A percentile compares a stretch with the other conserved stretches of the same genome.
Evolutionary conservation across 306 rosid genomes (phyloP).

Genomic region (Cucurbita ficifolia): DNA sequence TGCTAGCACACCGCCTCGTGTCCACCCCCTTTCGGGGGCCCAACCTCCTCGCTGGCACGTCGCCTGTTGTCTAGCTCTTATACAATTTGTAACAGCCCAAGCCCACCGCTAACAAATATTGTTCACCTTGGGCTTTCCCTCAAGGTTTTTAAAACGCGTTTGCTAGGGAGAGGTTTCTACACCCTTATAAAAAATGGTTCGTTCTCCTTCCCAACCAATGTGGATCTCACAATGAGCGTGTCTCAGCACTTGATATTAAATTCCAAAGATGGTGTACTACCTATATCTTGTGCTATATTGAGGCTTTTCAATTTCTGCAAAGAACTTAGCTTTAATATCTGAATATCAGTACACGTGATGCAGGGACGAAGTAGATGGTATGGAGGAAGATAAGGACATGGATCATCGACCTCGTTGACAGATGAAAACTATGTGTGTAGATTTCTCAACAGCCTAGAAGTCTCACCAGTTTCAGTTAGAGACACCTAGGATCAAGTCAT

Average conservation of each 20-base stretch:
- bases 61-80: too few species aligned
- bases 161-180: too few species aligned
- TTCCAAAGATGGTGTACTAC: not conserved
- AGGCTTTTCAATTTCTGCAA: not conserved
- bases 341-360: not conserved
- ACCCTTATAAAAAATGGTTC: too few species aligned
- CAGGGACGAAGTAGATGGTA: not conserved
- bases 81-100: too few species aligned
- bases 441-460: not conserved
- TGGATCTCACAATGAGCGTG: too few species aligned
- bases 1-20: too few species aligned
- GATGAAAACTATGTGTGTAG: not conserved
- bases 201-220: too few species aligned
- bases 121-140: too few species aligned
- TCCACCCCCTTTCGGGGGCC: too few species aligned
- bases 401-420: not conserved
- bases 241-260: not conserved
- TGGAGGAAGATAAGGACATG: constrained; percentile 1
- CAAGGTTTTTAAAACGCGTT: too few species aligned
- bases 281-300: not conserved
- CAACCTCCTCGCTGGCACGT: too few species aligned
- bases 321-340: not conserved
- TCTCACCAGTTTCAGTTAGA: not conserved
- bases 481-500: not conserved
- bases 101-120: too few species aligned